These are phyloP conservation scores for Leccinum fibrillosum DNA, from an alignment of 768 basidiomycete genomes.

Conservation along the genomic window DNA sequence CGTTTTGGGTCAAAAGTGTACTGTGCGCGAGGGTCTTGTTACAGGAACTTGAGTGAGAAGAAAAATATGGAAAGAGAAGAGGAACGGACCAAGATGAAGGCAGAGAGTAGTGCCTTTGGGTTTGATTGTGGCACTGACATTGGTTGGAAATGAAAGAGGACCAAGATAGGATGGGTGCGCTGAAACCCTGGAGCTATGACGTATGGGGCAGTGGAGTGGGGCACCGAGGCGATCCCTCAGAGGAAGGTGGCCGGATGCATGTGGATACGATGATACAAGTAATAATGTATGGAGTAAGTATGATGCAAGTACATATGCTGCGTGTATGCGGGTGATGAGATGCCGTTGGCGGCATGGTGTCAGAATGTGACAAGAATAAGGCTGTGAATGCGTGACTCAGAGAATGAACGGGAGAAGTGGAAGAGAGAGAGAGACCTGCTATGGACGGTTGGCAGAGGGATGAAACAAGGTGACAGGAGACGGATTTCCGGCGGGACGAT, in stretches of 20 bases:
- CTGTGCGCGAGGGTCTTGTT: conserved; percentile 36
- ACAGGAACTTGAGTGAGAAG: not conserved
- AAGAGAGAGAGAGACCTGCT: not conserved
- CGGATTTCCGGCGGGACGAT: conserved; percentile 10
- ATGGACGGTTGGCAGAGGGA: conserved; percentile 16
- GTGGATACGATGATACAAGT: conserved; percentile 24
- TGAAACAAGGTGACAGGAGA: not conserved
- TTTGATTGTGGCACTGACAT: conserved; percentile 16
- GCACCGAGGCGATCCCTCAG: conserved; percentile 1
- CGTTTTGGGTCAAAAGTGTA: conserved; percentile 66
- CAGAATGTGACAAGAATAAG: conserved; percentile 5
- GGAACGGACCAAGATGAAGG: conserved; percentile 48
- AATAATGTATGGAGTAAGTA: conserved; percentile 19
- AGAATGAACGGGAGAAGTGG: not conserved
- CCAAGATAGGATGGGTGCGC: not conserved
- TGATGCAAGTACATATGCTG: conserved; percentile 28
- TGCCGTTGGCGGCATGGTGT: conserved; percentile 5
- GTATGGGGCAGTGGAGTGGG: conserved; percentile 18
- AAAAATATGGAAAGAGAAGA: not conserved
- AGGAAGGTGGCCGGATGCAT: conserved; percentile 3
- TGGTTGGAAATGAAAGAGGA: conserved; percentile 17
- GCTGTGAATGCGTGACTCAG: conserved; percentile 14
- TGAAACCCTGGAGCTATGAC: conserved; percentile 14
- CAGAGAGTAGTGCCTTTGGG: conserved; percentile 34
- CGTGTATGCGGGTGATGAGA: conserved; percentile 9